These are phyloP conservation scores for Immersiella caudata DNA, from an alignment of 495 filamentous ascomycete species.

Conservation along the genomic window DNA sequence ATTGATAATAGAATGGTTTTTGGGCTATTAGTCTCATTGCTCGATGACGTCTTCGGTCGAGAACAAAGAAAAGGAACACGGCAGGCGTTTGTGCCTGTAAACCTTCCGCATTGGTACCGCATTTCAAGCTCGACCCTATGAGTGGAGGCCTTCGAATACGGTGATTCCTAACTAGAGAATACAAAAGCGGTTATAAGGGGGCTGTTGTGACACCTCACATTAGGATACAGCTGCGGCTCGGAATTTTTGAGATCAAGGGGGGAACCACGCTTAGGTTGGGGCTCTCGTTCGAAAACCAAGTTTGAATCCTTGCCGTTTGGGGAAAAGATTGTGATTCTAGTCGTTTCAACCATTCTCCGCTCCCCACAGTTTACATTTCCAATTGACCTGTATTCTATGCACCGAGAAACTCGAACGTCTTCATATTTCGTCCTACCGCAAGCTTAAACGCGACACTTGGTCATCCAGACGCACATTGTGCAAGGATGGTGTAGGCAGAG, in stretches of 20 bases:
- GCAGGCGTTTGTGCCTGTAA: neutral
- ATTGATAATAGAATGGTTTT: neutral
- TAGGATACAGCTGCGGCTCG: neutral
- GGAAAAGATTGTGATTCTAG: too few species aligned
- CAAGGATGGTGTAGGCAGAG: neutral
- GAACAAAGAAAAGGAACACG: neutral
- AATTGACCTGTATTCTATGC: neutral
- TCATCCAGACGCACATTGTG: neutral
- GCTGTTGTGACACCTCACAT: neutral
- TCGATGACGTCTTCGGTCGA: neutral
- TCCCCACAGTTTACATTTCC: too few species aligned
- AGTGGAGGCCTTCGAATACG: neutral
- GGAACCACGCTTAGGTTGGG: too few species aligned
- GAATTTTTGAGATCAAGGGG: neutral
- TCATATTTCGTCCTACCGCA: neutral
- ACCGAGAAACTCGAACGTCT: neutral
- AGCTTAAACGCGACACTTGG: neutral
- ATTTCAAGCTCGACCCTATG: neutral
- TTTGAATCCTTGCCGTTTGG: too few species aligned
- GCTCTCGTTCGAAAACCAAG: too few species aligned
- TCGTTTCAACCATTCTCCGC: too few species aligned
- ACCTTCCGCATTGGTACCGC: neutral
- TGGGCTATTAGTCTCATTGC: neutral
- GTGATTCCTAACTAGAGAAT: neutral
- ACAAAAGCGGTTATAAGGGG: neutral